Percentiles rank a stretch among this genome's conserved stretches.
phyloP scores from a whole-genome alignment of 805 yeast genomes.

The Saitoella complicata region DNA sequence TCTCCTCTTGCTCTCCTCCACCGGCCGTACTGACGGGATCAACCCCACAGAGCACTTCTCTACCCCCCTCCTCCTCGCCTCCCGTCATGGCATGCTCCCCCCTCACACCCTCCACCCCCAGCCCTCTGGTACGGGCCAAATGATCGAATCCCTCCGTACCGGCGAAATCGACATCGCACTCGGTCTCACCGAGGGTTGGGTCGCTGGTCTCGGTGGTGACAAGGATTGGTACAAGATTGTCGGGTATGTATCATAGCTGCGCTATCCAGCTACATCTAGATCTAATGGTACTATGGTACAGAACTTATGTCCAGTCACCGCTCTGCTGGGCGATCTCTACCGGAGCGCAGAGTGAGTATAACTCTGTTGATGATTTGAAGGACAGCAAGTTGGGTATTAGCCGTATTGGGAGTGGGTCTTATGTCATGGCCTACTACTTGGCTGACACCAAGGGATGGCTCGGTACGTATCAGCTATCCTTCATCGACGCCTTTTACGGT shows the following conservation, averaged over 20 bases:
- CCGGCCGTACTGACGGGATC: too few species aligned
- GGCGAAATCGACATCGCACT: conserved; percentile 56
- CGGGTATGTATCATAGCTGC: conserved; percentile 23
- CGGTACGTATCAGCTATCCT: neutral
- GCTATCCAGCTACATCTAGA: too few species aligned
- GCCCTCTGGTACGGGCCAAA: conserved; percentile 78
- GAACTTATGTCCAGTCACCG: conserved; percentile 70
- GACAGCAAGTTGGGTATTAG: conserved; percentile 61
- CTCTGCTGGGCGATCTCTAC: conserved; percentile 83
- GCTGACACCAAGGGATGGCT: conserved; percentile 43
- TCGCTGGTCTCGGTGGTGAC: conserved; percentile 66
- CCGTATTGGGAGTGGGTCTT: conserved; percentile 77
- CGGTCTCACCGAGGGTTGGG: conserved; percentile 84
- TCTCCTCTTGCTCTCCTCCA: too few species aligned
- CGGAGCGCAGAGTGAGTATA: conserved; percentile 47
- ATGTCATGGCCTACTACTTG: conserved; percentile 77
- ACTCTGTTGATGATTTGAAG: conserved; percentile 34
- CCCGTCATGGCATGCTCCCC: conserved; percentile 38
- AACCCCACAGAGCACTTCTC: conserved; percentile 82
- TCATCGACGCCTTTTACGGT: too few species aligned
- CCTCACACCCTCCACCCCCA: conserved; percentile 42
- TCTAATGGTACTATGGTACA: too few species aligned
- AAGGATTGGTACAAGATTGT: conserved; percentile 45
- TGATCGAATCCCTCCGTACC: conserved; percentile 53
- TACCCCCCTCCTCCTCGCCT: conserved; percentile 67